These are phyloP conservation scores for Vitis rotundifolia DNA, from an alignment of 164 flowering plant species.

Conservation along the genomic window DNA sequence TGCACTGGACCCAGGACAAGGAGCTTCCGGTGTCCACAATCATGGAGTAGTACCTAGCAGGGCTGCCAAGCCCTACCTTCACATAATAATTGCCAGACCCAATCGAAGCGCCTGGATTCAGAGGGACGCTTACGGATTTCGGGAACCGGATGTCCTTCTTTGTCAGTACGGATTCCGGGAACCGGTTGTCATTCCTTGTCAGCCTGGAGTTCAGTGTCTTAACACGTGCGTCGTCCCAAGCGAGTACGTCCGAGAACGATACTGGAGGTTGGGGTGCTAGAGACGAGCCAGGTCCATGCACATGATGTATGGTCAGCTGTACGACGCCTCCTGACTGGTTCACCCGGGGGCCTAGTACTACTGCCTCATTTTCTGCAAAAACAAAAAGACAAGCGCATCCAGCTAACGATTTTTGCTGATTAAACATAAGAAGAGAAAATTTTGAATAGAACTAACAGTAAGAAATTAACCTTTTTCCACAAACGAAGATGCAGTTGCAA, in stretches of 20 bases:
- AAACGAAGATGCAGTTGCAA: no score
- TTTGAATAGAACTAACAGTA: no score
- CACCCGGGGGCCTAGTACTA: no score
- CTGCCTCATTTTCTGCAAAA: no score
- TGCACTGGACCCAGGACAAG: slow-evolving; percentile 56
- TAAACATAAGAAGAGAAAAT: no score
- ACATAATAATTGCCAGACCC: slow-evolving; percentile 46
- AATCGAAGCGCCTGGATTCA: slow-evolving; percentile 28
- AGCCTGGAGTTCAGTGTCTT: neutral
- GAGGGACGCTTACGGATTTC: slow-evolving; percentile 24
- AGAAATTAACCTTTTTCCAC: no score
- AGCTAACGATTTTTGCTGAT: no score
- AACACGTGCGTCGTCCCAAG: neutral
- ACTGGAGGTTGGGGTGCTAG: neutral
- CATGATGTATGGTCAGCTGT: slow-evolving; percentile 1
- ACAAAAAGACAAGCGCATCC: no score
- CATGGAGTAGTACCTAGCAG: slow-evolving; percentile 27
- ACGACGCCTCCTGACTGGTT: neutral
- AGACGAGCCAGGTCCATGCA: slow-evolving; percentile 2
- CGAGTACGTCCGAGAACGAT: neutral
- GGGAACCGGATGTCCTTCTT: neutral
- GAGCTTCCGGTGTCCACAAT: slow-evolving; percentile 57
- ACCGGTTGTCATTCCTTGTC: neutral
- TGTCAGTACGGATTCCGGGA: neutral
- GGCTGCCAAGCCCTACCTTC: slow-evolving; percentile 48